A percentile compares a stretch with the other conserved stretches of the same genome.
These are phyloP conservation scores for Stenogyne calaminthoides DNA, from an alignment of 305 asterid species.

Conservation along the genomic window DNA sequence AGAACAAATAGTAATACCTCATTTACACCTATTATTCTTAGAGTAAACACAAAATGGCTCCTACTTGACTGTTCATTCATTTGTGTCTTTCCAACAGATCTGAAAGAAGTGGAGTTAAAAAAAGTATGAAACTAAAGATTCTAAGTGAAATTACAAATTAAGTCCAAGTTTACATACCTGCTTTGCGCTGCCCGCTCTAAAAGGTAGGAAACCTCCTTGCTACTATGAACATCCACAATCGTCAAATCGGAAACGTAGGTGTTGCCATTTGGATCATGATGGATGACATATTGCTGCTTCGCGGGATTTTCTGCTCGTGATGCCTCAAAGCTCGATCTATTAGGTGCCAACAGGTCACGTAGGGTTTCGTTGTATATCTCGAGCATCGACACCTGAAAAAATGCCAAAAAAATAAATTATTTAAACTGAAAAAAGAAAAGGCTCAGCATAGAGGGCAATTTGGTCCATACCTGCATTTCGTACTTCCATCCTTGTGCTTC, in stretches of 20 bases:
- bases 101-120: conserved; percentile 25
- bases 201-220: conserved; percentile 91
- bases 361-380: conserved; percentile 96
- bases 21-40: conserved; percentile 78
- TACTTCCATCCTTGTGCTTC: conserved; percentile 97
- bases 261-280: conserved; percentile 83
- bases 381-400: conserved; percentile 85
- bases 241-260: conserved; percentile 84
- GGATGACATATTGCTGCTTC: conserved; percentile 76
- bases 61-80: conserved; percentile 96
- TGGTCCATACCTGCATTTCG: conserved; percentile 79
- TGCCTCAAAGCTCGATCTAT: conserved; percentile 54
- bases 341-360: conserved; percentile 78
- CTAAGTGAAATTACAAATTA: neutral
- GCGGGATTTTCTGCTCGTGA: conserved; percentile 57
- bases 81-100: conserved; percentile 94
- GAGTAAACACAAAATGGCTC: conserved; percentile 93
- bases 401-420: neutral
- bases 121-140: neutral
- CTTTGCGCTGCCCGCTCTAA: conserved; percentile 90
- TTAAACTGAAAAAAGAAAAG: neutral
- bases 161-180: conserved; percentile 54
- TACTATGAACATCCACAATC: conserved; percentile 73
- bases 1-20: conserved; percentile 53
- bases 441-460: neutral